Conservation (phyloP, 2,329 filamentous ascomycete genomes). For the Magnaporthiopsis rhizophila region DNA sequence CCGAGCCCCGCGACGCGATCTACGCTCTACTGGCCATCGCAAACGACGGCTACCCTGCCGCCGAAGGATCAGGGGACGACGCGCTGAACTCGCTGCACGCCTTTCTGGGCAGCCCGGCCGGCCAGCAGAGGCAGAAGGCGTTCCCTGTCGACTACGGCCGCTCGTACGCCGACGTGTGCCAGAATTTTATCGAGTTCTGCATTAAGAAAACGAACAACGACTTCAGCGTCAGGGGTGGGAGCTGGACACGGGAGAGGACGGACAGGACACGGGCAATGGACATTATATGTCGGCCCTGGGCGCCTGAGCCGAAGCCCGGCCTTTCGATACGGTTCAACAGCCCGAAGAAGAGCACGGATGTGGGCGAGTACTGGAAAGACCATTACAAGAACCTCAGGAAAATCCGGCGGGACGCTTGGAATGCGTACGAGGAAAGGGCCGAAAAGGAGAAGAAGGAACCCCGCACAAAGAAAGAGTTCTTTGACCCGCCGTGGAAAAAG, state of each 20-base stretch:
- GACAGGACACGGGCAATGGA: slow-evolving; percentile 21
- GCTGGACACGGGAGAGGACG: not conserved
- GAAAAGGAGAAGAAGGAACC: too few relatives aligned
- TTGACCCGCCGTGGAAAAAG: slow-evolving; percentile 1
- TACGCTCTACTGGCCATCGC: slow-evolving; percentile 27
- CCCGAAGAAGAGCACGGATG: not conserved
- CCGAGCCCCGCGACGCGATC: slow-evolving; percentile 22
- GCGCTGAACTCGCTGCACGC: slow-evolving; percentile 8
- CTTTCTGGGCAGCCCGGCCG: slow-evolving; percentile 15
- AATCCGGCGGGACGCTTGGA: too few relatives aligned
- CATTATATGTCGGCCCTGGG: slow-evolving; percentile 31
- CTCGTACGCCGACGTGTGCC: slow-evolving; percentile 23
- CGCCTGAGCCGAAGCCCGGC: slow-evolving; percentile 13
- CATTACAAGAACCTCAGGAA: not conserved
- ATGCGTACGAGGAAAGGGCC: too few relatives aligned
- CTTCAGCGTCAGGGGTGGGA: too few relatives aligned
- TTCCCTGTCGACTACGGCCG: slow-evolving; percentile 25
- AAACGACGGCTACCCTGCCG: slow-evolving; percentile 18
- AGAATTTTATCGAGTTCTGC: slow-evolving; percentile 25
- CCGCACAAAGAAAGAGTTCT: not conserved
- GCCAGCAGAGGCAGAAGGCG: slow-evolving; percentile 11
- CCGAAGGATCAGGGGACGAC: not conserved
- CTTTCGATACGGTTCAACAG: slow-evolving; percentile 1
- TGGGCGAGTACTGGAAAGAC: not conserved
- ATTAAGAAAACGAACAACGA: slow-evolving; percentile 12